Base-by-base conservation (phyloP, 768 basidiomycete genomes). In the Flagelloscypha sp. region DNA sequence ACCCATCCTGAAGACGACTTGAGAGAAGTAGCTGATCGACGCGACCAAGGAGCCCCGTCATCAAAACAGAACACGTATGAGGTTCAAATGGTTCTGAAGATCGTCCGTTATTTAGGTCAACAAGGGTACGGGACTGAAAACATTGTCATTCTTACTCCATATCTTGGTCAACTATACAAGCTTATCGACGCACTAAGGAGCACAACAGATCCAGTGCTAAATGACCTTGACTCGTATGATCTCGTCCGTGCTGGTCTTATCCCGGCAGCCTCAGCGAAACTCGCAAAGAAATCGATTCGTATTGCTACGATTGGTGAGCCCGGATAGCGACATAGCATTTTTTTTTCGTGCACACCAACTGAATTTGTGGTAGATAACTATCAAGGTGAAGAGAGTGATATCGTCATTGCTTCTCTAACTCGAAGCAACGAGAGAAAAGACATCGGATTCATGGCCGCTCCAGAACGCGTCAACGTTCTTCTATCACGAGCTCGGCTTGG, bases 381-480 rank as follows among this genome's bases (percentile, higher is more conserved):
- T 45, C 65, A 69, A 48, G 60, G 65, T 0, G 61, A 66, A 48
- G 64, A 68, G 46, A 59, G 64, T 13, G 70, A 83, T 33, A 75
- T 84, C 31, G 75, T 84, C 18, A 57, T 84, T 22, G 62, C 66
- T 5, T 74, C 70, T 8, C 52, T 84, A 21, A 79, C 76, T 0
- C 54, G 81, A 31, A 80, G 78, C 42, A 82, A 84, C 40, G 4
- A 56, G 0, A 38, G 53, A 0, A 48, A 65, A 31, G 69, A 75
- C 37, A 83, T 84, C 15, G 80, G 82, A 1, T 84, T 84, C 56
- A 81, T 84, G 79, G 69, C 55, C 22, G 65, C 80, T 3, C 72
- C 76, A 0, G 78, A 84, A 52, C 72, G 81, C 15, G 57, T 84
- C 17, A 84, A 81, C 35, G 81, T 84, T 5, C 59, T 84, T 0